Base-by-base conservation (phyloP, 495 filamentous ascomycete genomes). In the Daldinia vernicosa region DNA sequence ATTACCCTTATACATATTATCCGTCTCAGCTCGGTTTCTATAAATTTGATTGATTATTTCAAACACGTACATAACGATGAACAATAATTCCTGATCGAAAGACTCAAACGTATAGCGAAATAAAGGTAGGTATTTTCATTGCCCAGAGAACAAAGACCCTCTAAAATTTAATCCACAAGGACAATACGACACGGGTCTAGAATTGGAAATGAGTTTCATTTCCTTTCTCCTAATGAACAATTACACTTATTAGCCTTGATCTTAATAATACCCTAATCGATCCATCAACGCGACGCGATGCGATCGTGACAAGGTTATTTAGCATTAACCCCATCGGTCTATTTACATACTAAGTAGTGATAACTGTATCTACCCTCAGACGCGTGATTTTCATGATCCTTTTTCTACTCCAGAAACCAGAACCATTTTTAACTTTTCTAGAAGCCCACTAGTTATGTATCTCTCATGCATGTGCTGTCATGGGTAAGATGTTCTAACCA, bases 141-240 rank as follows among this genome's bases (percentile, higher is more conserved):
- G 33, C 12, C 12, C 33, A 14, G 9, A 22, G 2, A 47, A 47
- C n/a, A 47, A 6, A 47, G 43, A 9, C 43, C 19, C 8, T 47
- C 43, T 43, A 73, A 66, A 61, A 61, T 69, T 65, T 26, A 65
- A 69, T 69, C 50, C 43, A 47, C 52, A 55, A 61, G 47, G 56
- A 60, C 53, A 59, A 70, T 74, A 58, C 52, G 62, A 74, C 71
- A 63, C 67, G 71, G 66, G 67, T 67, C 55, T 56, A 28, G 26
- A 57, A 52, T 61, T 62, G 51, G 55, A 70, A 70, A 74, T 74
- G 67, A 74, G 53, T 14, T 64, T 74, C 71, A 74, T 74, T 67
- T 74, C 71, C 40, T 40, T 64, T 60, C 17, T 51, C 52, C 43
- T 55, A 28, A 28, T 53, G 33, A 47, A 28, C 17, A 19, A 27